These are phyloP conservation scores for Dalechampia spathulata DNA, from an alignment of 441 rosid genomes.

Conservation along the genomic window DNA sequence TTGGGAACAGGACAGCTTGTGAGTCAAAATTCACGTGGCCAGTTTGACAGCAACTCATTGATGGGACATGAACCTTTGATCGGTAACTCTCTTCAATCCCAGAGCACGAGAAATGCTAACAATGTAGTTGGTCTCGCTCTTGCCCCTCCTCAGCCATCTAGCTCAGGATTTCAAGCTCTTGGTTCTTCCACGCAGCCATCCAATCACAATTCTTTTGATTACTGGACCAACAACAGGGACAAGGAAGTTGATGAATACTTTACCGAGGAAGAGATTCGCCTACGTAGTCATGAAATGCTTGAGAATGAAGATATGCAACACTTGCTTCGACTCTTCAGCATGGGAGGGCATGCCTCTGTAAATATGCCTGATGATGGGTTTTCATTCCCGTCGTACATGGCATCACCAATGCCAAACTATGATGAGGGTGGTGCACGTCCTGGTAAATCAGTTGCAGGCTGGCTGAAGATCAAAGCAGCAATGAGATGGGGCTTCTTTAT, in stretches of 20 bases:
- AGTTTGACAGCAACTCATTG: slow-evolving; percentile 33
- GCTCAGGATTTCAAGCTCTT: slow-evolving; percentile 41
- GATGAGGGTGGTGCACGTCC: slow-evolving; percentile 76
- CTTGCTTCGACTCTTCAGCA: slow-evolving; percentile 73
- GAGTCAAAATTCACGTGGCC: slow-evolving; percentile 48
- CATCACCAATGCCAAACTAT: slow-evolving; percentile 73
- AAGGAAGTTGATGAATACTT: slow-evolving; percentile 68
- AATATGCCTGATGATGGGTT: slow-evolving; percentile 69
- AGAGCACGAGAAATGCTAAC: slow-evolving; percentile 36
- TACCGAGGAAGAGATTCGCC: slow-evolving; percentile 88
- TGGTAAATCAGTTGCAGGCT: slow-evolving; percentile 92
- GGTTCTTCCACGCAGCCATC: slow-evolving; percentile 45
- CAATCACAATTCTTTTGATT: slow-evolving; percentile 63
- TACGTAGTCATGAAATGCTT: slow-evolving; percentile 91
- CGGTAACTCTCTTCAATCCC: slow-evolving; percentile 39
- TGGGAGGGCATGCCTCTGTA: slow-evolving; percentile 63
- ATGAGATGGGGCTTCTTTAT: slow-evolving; percentile 99
- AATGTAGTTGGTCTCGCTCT: slow-evolving; percentile 67
- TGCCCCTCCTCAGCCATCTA: slow-evolving; percentile 61
- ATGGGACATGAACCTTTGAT: slow-evolving; percentile 41
- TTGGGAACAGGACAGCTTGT: slow-evolving; percentile 40
- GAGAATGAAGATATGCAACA: slow-evolving; percentile 98
- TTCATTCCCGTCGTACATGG: slow-evolving; percentile 49
- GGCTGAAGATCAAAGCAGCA: slow-evolving; percentile 99
- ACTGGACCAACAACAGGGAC: slow-evolving; percentile 69